phyloP scores from a whole-genome alignment of 306 rosid genomes.

The Dalbergia oliveri region DNA sequence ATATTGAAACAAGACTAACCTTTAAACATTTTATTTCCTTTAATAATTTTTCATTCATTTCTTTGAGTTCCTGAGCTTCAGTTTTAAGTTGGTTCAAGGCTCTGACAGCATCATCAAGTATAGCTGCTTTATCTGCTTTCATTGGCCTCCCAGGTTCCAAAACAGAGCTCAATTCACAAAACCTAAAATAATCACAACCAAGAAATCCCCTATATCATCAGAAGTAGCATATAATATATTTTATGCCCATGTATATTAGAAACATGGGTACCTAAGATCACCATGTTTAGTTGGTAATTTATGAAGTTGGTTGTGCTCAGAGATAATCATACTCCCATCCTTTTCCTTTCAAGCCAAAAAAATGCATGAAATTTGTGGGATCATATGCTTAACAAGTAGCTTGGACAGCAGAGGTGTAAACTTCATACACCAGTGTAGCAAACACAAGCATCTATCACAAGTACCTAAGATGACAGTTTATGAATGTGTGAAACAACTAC shows the following conservation, averaged over 20 bases:
- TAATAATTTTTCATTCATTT: slow-evolving; percentile 70
- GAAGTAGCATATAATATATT: slow-evolving; percentile 36
- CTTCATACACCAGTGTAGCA: not conserved
- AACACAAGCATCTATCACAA: slow-evolving; percentile 19
- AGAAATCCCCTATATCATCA: not conserved
- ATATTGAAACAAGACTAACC: slow-evolving; percentile 58
- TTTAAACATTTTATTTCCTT: slow-evolving; percentile 81
- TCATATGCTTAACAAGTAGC: too few relatives aligned
- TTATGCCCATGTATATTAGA: not conserved
- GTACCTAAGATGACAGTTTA: not conserved
- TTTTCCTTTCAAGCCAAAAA: not conserved
- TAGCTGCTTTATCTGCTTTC: slow-evolving; percentile 77
- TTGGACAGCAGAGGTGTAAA: too few relatives aligned
- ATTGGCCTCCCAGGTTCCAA: slow-evolving; percentile 84
- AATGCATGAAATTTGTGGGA: too few relatives aligned
- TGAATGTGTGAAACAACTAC: slow-evolving; percentile 1
- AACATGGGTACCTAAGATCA: not conserved
- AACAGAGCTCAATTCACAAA: slow-evolving; percentile 77
- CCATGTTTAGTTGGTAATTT: not conserved
- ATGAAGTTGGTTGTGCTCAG: not conserved
- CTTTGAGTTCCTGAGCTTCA: slow-evolving; percentile 83
- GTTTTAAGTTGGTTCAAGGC: slow-evolving; percentile 76
- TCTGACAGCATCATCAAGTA: slow-evolving; percentile 89
- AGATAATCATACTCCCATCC: slow-evolving; percentile 18
- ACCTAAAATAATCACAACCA: slow-evolving; percentile 57